Evolutionary conservation across 352 stramenopile genomes (phyloP).

Genomic region (Vaucheria bursata): DNA sequence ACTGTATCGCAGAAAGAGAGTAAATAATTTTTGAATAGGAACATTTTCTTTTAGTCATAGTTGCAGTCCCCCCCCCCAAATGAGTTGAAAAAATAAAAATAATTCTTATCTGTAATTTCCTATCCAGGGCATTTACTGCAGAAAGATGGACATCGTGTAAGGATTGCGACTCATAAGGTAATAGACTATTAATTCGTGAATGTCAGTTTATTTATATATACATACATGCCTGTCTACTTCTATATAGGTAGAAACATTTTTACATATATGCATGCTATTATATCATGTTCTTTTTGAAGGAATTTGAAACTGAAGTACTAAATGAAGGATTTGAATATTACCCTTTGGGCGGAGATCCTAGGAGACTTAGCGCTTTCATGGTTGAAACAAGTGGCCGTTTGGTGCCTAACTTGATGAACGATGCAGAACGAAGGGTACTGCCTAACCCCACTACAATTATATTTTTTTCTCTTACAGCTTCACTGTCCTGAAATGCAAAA

Average conservation of each 20-base stretch:
- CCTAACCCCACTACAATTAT: no score
- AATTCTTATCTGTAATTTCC: no score
- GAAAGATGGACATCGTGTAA: slow-evolving; percentile 71
- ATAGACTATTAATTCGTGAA: slow-evolving; percentile 58
- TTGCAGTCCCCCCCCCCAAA: no score
- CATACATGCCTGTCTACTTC: background rate
- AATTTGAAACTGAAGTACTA: slow-evolving; percentile 58
- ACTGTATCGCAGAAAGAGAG: no score
- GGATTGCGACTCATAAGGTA: slow-evolving; percentile 73
- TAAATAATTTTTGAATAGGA: no score
- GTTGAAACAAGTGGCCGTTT: slow-evolving; percentile 69
- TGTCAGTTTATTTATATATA: background rate
- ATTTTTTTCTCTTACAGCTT: no score
- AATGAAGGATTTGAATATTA: slow-evolving; percentile 60
- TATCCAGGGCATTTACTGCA: slow-evolving; percentile 62
- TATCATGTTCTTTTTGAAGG: background rate
- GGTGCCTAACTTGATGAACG: slow-evolving; percentile 58
- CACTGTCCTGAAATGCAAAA: no score
- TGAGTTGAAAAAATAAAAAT: no score
- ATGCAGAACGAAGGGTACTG: slow-evolving; percentile 22
- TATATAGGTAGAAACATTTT: background rate
- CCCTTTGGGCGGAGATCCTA: slow-evolving; percentile 58
- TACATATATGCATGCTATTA: background rate
- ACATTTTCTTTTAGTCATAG: no score
- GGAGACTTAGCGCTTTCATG: slow-evolving; percentile 72